Evolutionary conservation across 1,139 yeast genomes (phyloP).

Genomic region (Protomyces macrosporus): DNA sequence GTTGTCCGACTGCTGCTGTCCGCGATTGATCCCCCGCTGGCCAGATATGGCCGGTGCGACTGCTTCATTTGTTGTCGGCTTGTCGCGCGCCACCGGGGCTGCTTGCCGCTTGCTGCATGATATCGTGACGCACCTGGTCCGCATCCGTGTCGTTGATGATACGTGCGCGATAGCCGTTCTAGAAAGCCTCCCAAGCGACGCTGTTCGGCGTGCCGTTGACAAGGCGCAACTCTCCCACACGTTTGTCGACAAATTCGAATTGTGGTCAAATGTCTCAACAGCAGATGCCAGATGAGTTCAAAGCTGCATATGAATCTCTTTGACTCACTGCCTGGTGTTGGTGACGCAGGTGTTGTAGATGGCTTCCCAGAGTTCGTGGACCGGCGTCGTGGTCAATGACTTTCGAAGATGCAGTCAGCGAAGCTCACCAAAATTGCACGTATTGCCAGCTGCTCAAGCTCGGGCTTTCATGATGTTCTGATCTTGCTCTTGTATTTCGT

Average conservation of each 20-base stretch:
- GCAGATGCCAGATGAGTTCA: neutral
- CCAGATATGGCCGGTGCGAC: too few relatives aligned
- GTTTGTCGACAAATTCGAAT: neutral
- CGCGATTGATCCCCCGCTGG: too few relatives aligned
- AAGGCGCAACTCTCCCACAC: neutral
- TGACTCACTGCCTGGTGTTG: neutral
- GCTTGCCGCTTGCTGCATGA: too few relatives aligned
- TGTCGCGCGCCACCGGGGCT: too few relatives aligned
- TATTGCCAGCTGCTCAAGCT: neutral
- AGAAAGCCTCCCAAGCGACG: neutral
- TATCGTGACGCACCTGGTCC: neutral
- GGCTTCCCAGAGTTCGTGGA: neutral
- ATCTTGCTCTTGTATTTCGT: neutral
- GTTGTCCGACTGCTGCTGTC: too few relatives aligned
- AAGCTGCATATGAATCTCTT: neutral
- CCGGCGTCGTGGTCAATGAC: neutral
- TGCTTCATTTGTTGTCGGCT: too few relatives aligned
- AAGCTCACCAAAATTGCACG: neutral
- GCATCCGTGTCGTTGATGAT: neutral
- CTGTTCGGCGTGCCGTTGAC: neutral
- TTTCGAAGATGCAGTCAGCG: neutral
- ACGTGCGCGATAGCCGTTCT: neutral
- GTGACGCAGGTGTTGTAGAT: neutral
- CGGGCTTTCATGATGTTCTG: neutral
- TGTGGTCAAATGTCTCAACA: neutral